These are phyloP conservation scores for Phytophthora ohioensis DNA, from an alignment of 352 stramenopile species.

Conservation along the genomic window DNA sequence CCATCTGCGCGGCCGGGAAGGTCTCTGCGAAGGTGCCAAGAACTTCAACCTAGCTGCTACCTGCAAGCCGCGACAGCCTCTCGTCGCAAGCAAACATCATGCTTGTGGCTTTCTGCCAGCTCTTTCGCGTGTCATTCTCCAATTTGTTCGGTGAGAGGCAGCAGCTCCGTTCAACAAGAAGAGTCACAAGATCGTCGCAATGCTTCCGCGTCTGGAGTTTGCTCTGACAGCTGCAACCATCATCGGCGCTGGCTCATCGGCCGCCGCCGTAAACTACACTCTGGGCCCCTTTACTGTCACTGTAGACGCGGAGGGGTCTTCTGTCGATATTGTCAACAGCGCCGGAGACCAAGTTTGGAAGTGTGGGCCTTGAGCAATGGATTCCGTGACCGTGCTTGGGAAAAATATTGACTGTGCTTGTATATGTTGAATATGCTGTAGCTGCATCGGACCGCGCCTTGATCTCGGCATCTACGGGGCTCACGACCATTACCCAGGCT, in stretches of 20 bases:
- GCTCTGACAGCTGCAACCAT: conserved; percentile 12
- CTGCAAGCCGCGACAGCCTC: background rate
- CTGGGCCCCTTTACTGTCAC: conserved; percentile 27
- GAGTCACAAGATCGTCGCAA: conserved; percentile 11
- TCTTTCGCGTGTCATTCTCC: conserved; percentile 15
- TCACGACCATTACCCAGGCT: conserved; percentile 36
- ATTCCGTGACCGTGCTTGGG: background rate
- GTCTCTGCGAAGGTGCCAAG: background rate
- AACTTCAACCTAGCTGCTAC: conserved; percentile 10
- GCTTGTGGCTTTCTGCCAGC: background rate
- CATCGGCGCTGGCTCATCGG: background rate
- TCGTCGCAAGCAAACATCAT: conserved; percentile 5
- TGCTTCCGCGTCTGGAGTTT: conserved; percentile 17
- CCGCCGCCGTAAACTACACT: conserved; percentile 12
- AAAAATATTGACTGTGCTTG: conserved; percentile 1
- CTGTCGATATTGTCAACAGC: conserved; percentile 32
- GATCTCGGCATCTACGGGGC: conserved; percentile 33
- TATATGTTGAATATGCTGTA: conserved; percentile 3
- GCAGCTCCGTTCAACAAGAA: conserved; percentile 1
- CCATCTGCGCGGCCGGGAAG: conserved; percentile 7
- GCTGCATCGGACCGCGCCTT: conserved; percentile 32
- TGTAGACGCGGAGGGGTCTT: conserved; percentile 14
- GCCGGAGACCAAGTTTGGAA: conserved; percentile 37
- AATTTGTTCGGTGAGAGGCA: conserved; percentile 18
- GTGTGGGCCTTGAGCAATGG: conserved; percentile 15